Percentiles rank a stretch among this genome's conserved stretches.
These are phyloP conservation scores for Aquilaria malaccensis DNA, from an alignment of 345 rosid genomes.

Conservation along the genomic window DNA sequence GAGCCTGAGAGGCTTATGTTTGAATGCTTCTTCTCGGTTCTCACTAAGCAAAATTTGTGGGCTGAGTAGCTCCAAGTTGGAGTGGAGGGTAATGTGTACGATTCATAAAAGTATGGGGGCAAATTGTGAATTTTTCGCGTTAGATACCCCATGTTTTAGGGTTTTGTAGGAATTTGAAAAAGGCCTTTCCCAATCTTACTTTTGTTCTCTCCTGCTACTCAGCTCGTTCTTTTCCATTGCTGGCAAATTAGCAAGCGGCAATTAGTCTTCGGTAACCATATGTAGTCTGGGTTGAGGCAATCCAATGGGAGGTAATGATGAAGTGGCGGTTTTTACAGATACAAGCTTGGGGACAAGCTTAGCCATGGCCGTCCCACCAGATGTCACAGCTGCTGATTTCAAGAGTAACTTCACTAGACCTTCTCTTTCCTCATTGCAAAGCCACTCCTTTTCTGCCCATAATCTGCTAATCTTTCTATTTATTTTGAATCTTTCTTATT, in stretches of 20 bases:
- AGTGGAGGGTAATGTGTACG: no score
- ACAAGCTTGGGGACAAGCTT: slow-evolving; percentile 58
- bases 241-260: no score
- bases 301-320: slow-evolving; percentile 19
- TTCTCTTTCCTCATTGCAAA: neutral
- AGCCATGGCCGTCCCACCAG: slow-evolving; percentile 38
- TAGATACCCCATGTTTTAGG: neutral
- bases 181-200: neutral
- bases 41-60: no score
- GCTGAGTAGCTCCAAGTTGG: no score
- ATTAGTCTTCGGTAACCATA: no score
- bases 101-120: no score
- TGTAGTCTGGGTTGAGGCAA: neutral
- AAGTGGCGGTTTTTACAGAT: slow-evolving; percentile 47
- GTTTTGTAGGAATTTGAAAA: neutral
- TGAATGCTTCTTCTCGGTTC: no score
- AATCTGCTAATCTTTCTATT: slow-evolving; percentile 1
- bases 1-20: no score
- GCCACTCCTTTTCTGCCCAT: neutral
- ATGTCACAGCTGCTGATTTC: slow-evolving; percentile 37
- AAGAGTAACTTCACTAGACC: slow-evolving; percentile 30
- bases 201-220: no score
- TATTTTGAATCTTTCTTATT: neutral
- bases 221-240: no score
- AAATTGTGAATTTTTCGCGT: no score